Percentiles rank a stretch among this genome's conserved stretches.
These are phyloP conservation scores for Exophiala xenobiotica DNA, from an alignment of 2,329 filamentous ascomycete genomes.

Conservation along the genomic window DNA sequence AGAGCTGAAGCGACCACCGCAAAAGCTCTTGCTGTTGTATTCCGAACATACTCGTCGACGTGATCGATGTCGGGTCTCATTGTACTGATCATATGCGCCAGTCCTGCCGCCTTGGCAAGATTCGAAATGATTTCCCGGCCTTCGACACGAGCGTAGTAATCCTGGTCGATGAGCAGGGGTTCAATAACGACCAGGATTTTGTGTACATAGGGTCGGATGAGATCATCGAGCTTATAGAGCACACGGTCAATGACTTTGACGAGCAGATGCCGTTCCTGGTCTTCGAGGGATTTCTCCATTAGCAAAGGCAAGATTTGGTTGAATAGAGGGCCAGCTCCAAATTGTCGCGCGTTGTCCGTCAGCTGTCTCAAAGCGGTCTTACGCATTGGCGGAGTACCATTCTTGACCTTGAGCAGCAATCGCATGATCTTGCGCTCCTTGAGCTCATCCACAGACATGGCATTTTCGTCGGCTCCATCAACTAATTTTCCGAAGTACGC, in stretches of 20 bases:
- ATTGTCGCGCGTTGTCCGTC: constrained; percentile 94
- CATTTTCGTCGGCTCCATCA: constrained; percentile 88
- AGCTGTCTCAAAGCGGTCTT: constrained; percentile 97
- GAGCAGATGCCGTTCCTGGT: constrained; percentile 94
- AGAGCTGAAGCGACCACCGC: constrained; percentile 95
- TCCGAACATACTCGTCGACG: constrained; percentile 95
- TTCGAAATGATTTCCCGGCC: constrained; percentile 99
- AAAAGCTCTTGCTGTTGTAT: constrained; percentile 95
- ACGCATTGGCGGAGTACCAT: constrained; percentile 96
- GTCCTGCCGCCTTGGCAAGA: constrained; percentile 89
- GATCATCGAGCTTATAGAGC: constrained; percentile 95
- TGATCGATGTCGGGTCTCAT: constrained; percentile 99
- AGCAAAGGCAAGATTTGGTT: constrained; percentile 95
- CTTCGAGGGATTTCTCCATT: constrained; percentile 97
- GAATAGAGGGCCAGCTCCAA: constrained; percentile 90
- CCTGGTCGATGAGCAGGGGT: constrained; percentile 97
- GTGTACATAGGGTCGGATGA: constrained; percentile 94
- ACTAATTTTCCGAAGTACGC: constrained; percentile 97
- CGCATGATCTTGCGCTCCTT: constrained; percentile 99
- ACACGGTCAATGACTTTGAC: constrained; percentile 99
- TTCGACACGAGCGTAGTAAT: constrained; percentile 98
- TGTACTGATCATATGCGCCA: constrained; percentile 98
- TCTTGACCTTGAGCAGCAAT: constrained; percentile 95
- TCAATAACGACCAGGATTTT: constrained; percentile 99
- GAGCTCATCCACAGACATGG: constrained; percentile 87